phyloP scores from a whole-genome alignment of 176 grass and related monocot species.

The Ensete glaucum region DNA sequence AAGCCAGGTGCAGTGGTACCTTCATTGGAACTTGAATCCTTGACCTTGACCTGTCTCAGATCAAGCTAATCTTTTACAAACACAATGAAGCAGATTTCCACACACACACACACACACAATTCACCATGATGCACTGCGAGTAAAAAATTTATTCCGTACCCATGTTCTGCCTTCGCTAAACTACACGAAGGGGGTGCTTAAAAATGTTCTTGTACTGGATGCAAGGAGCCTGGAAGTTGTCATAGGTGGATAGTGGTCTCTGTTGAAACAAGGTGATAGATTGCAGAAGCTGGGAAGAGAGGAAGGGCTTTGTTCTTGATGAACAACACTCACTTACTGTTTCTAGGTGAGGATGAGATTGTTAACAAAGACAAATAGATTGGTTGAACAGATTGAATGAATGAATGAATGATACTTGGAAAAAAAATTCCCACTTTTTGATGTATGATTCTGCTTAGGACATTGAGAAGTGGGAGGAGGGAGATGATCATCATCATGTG shows the following conservation, averaged over 20 bases:
- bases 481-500: not conserved
- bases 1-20: not conserved
- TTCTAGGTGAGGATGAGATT: not conserved
- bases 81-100: not conserved
- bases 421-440: no score
- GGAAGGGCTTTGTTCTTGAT: slow-evolving; percentile 31
- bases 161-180: slow-evolving; percentile 3
- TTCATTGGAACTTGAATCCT: slow-evolving; percentile 22
- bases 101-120: not conserved
- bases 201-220: not conserved
- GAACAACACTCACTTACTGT: slow-evolving; percentile 17
- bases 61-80: not conserved
- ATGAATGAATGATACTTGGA: not conserved
- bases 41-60: slow-evolving; percentile 12
- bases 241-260: not conserved
- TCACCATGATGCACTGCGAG: no score
- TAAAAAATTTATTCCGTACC: not conserved
- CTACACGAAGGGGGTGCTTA: not conserved
- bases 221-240: not conserved
- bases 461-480: not conserved
- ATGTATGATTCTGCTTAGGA: not conserved
- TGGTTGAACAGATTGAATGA: slow-evolving; percentile 8
- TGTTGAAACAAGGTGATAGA: not conserved
- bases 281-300: slow-evolving; percentile 30
- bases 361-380: slow-evolving; percentile 21